Evolutionary conservation across 108 stramenopile genomes (phyloP).

Genomic region (Nitzschia palea): DNA sequence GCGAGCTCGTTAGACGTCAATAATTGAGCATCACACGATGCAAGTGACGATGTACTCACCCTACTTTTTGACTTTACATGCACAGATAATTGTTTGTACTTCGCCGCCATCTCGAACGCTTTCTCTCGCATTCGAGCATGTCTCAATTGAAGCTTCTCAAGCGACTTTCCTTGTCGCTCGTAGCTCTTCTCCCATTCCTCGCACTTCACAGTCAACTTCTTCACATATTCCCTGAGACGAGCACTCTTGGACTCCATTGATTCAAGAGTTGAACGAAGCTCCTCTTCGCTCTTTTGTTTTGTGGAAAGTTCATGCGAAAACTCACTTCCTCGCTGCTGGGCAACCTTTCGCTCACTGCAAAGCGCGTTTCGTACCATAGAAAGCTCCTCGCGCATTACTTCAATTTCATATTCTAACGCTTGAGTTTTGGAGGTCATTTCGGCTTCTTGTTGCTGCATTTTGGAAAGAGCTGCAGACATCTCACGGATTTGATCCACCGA

Average conservation of each 20-base stretch:
- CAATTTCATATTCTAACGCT: slow-evolving; percentile 2
- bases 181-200: slow-evolving; percentile 52
- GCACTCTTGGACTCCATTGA: slow-evolving; percentile 33
- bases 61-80: slow-evolving; percentile 28
- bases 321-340: background rate
- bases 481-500: slow-evolving; percentile 32
- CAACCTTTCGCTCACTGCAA: background rate
- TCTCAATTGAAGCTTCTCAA: slow-evolving; percentile 34
- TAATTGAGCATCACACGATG: background rate
- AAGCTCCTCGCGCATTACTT: background rate
- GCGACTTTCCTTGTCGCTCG: slow-evolving; percentile 29
- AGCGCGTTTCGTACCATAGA: background rate
- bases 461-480: slow-evolving; percentile 26
- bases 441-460: slow-evolving; percentile 25
- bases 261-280: slow-evolving; percentile 12
- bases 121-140: slow-evolving; percentile 28
- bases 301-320: background rate
- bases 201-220: slow-evolving; percentile 46
- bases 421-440: slow-evolving; percentile 10
- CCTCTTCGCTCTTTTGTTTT: slow-evolving; percentile 3
- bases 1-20: background rate
- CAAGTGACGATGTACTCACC: background rate
- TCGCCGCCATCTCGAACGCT: slow-evolving; percentile 20
- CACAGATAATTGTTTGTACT: slow-evolving; percentile 21
- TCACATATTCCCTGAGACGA: slow-evolving; percentile 45